Evolutionary conservation across 768 basidiomycete genomes (phyloP).

Genomic region (Auricularia heimuer): DNA sequence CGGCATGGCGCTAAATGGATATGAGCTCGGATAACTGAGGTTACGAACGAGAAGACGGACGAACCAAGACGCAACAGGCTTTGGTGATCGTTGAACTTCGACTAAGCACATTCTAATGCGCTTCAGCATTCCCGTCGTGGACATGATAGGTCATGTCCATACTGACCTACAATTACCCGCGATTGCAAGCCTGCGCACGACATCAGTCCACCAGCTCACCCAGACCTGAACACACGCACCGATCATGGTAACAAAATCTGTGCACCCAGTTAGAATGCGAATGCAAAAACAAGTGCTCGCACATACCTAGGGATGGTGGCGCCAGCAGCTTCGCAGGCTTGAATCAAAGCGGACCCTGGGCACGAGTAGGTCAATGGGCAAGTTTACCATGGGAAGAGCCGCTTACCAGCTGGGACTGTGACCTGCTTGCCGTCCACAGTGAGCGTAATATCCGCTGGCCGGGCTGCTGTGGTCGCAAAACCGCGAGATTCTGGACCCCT

Average conservation of each 20-base stretch:
- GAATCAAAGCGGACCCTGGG: conserved; percentile 86
- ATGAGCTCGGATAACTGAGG: conserved; percentile 8
- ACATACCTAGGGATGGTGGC: conserved; percentile 65
- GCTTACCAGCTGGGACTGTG: conserved; percentile 87
- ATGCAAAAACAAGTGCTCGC: not conserved
- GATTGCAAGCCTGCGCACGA: conserved; percentile 66
- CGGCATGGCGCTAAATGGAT: conserved; percentile 71
- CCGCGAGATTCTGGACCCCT: conserved; percentile 25
- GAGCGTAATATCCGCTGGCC: conserved; percentile 75
- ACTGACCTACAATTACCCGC: conserved; percentile 89
- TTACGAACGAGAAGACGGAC: conserved; percentile 18
- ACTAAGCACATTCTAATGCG: conserved; percentile 89
- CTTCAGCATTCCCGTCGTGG: conserved; percentile 1
- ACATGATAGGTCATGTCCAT: conserved; percentile 23
- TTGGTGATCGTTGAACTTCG: conserved; percentile 91
- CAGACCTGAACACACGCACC: conserved; percentile 29
- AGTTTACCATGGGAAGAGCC: not conserved
- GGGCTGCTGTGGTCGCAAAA: conserved; percentile 55
- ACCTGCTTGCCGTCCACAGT: conserved; percentile 97
- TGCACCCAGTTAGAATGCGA: conserved; percentile 9
- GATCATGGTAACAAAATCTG: conserved; percentile 83
- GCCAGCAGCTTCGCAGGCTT: conserved; percentile 89
- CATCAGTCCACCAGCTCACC: not conserved
- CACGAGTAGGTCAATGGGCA: conserved; percentile 2
- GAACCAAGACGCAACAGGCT: conserved; percentile 90